Evolutionary conservation across 768 basidiomycete genomes (phyloP), one percentile per base, ranked within the genome.

Genomic region (Kondoa malvinella): DNA sequence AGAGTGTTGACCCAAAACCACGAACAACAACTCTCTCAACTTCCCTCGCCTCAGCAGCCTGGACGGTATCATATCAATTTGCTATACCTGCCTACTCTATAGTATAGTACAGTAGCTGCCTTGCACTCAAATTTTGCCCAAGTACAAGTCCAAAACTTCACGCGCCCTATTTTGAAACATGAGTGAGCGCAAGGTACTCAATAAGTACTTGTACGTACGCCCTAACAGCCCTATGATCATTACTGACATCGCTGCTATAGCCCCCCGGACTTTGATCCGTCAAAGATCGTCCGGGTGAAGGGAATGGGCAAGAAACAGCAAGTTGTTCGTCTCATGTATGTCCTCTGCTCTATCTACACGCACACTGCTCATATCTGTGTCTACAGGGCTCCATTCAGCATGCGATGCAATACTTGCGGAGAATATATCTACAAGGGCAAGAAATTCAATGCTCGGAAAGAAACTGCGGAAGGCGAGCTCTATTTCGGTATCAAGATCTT

Each of bases 341-440:
- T n/a, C n/a, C n/a, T n/a, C n/a, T n/a, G n/a, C n/a, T n/a, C n/a
- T n/a, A n/a, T n/a, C n/a, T n/a, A n/a, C n/a, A n/a, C n/a, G n/a
- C n/a, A n/a, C n/a, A n/a, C n/a, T n/a, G n/a, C n/a, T n/a, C n/a
- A n/a, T n/a, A n/a, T n/a, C n/a, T n/a, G n/a, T n/a, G n/a, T n/a
- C n/a, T n/a, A n/a, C n/a, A n/a, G n/a, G 95, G 94, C 95, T 1
- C 95, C 95, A 0, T 99, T 97, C 77, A 94, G 91, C 2, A 99
- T 99, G 95, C 71, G 78, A 59, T 80, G 80, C 87, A 78, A 72
- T 84, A 79, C 16, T 40, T 99, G 95, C 74, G 95, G 92, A 61
- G 95, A 99, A 79, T 99, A 97, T 74, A 88, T 99, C 66, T 94
- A 96, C 79, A 96, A 99, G 30, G 25, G 95, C 60, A 99, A 99